Base-by-base conservation (phyloP, 78 protist species). In the Dictyostelium intermedium region DNA sequence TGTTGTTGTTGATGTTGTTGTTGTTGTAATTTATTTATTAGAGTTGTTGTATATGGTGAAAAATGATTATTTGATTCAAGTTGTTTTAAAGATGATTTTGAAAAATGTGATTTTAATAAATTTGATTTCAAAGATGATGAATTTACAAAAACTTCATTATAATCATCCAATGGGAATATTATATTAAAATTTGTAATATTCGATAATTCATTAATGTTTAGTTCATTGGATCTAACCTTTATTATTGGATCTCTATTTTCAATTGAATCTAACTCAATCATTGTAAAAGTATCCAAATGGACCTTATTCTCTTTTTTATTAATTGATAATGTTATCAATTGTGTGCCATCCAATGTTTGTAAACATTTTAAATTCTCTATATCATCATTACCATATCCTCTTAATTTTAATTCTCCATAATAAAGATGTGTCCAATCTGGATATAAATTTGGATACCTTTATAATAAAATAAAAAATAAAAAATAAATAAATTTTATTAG, bases 391-490 rank as follows among this genome's bases (percentile, higher is more conserved):
- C 73, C 73, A 73, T 35, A 53, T 27, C 78, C 85, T 30, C 93
- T 25, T n/a, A 89, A 43, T 45, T 89, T 50, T 32, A 89, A 66
- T 9, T n/a, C 27, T 18, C 94, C 94, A 89, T 89, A 89, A 77
- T 80, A 89, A 32, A 89, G 3, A 89, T 89, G 94, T 43, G 87
- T 89, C 94, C 94, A 89, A 89, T 80, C 87, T 27, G 94, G 94
- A 30, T 89, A 89, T n/a, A 80, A 74, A 89, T 89, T 89, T 8
- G 94, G 94, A 34, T 89, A 77, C 82, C 82, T 77, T 32, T 27
- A 70, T 2, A 27, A 8, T 20, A 25, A 23, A 63, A 25, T 25
- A 25, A 63, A 14, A 25, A n/a, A n/a, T n/a, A n/a, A n/a, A n/a
- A n/a, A n/a, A n/a, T n/a, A n/a, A n/a, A n/a, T n/a, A n/a, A n/a